phyloP scores from a whole-genome alignment of 768 basidiomycete species.

The Naganishia kalamii region DNA sequence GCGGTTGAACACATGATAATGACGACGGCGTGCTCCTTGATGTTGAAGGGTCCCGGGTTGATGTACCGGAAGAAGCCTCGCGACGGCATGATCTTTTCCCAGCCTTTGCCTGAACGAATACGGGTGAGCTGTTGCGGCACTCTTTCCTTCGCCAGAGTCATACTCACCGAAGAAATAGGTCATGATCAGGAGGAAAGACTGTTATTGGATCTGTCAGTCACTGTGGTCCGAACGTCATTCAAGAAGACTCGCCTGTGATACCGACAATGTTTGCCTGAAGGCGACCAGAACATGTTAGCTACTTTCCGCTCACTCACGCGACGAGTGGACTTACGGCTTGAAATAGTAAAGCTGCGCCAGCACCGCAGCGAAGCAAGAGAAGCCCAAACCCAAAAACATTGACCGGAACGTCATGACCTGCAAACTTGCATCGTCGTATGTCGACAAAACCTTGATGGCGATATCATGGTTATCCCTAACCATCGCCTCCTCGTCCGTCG shows the following conservation, averaged over 20 bases:
- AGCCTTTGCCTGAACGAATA: conserved; percentile 9
- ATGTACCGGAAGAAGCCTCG: conserved; percentile 37
- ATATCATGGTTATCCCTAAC: conserved; percentile 47
- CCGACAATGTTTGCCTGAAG: not conserved
- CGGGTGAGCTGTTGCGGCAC: no score
- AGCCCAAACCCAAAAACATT: conserved; percentile 40
- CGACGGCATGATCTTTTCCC: conserved; percentile 23
- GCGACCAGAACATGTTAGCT: not conserved
- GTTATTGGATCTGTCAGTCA: no score
- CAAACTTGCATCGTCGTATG: conserved; percentile 31
- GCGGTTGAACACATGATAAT: conserved; percentile 45
- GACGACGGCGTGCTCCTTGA: conserved; percentile 40
- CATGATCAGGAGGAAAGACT: conserved; percentile 43
- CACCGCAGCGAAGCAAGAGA: conserved; percentile 38
- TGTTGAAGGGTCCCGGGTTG: conserved; percentile 42
- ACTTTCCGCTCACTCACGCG: not conserved
- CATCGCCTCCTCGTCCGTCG: conserved; percentile 19
- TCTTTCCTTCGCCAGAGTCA: no score
- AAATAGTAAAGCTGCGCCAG: conserved; percentile 51
- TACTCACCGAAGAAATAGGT: conserved; percentile 35
- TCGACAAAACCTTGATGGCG: conserved; percentile 48
- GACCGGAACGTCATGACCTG: conserved; percentile 41
- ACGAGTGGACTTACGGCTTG: conserved; percentile 36
- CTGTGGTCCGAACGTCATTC: no score
- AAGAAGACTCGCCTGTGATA: conserved; percentile 20